Evolutionary conservation across 2,329 filamentous ascomycete genomes (phyloP).

Genomic region (Trichoderma sp.): DNA sequence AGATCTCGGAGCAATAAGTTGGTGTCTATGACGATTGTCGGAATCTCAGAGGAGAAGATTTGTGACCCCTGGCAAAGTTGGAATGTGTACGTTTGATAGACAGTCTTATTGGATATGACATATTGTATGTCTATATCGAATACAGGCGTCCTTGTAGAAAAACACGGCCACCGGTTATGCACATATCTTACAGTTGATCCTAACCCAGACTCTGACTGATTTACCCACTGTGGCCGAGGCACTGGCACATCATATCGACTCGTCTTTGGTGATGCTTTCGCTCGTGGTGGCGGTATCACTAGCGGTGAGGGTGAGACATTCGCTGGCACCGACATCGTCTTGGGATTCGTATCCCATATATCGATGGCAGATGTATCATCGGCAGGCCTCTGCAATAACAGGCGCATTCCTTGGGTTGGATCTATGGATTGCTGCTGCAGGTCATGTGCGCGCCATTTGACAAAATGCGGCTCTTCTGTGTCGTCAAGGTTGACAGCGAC

Average conservation of each 20-base stretch:
- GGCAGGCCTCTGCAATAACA: not conserved
- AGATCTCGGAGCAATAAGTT: not conserved
- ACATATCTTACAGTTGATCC: not conserved
- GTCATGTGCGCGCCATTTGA: not conserved
- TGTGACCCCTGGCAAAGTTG: not conserved
- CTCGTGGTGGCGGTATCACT: not conserved
- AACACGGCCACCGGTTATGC: not conserved
- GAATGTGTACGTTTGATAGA: not conserved
- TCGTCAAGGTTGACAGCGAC: not conserved
- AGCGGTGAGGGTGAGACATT: not conserved
- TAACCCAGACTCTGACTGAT: not conserved
- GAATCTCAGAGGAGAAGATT: not conserved
- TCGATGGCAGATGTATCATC: not conserved
- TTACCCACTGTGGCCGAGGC: not conserved
- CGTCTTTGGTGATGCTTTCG: not conserved
- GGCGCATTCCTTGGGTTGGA: not conserved
- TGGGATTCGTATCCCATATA: not conserved
- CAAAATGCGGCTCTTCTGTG: not conserved
- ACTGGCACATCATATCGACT: not conserved
- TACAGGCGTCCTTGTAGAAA: not conserved
- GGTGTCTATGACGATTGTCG: not conserved
- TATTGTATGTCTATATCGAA: not conserved
- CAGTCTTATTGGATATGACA: not conserved
- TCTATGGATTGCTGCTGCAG: not conserved
- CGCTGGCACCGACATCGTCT: not conserved